phyloP scores from a whole-genome alignment of 139 green algal genomes.

The Picochlorum sp. region DNA sequence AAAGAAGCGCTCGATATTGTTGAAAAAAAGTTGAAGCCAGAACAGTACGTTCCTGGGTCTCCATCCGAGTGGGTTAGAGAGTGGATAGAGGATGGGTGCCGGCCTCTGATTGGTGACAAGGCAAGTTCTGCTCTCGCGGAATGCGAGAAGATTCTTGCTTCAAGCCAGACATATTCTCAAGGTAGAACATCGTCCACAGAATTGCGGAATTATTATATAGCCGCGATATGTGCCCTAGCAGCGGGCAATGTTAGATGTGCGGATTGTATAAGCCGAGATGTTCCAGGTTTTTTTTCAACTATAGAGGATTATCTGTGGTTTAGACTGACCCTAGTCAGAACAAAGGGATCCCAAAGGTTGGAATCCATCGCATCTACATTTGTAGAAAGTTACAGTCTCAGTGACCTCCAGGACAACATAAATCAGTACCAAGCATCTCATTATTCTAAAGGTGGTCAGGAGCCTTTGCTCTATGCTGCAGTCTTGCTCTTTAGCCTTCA shows the following conservation, averaged over 20 bases:
- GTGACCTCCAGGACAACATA: conserved; percentile 67
- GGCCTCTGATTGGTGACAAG: conserved; percentile 5
- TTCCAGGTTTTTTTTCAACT: conserved; percentile 52
- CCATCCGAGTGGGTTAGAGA: conserved; percentile 9
- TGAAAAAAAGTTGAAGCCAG: conserved; percentile 22
- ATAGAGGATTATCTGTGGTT: conserved; percentile 93
- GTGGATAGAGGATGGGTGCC: conserved; percentile 18
- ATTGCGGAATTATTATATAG: conserved; percentile 7
- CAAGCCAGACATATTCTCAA: no score
- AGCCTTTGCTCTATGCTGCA: conserved; percentile 70
- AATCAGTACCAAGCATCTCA: conserved; percentile 60
- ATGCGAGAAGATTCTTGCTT: conserved; percentile 42
- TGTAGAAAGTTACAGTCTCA: conserved; percentile 35
- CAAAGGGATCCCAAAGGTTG: background rate
- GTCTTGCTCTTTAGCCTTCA: conserved; percentile 80
- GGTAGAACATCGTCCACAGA: conserved; percentile 12
- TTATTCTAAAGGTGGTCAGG: conserved; percentile 58
- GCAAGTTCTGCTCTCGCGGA: conserved; percentile 28
- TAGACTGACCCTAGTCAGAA: conserved; percentile 50
- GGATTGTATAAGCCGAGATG: conserved; percentile 42
- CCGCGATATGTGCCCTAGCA: conserved; percentile 49
- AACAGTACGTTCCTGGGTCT: conserved; percentile 16
- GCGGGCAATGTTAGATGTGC: conserved; percentile 38
- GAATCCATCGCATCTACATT: background rate
- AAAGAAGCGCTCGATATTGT: conserved; percentile 41